A percentile compares a stretch with the other conserved stretches of the same genome.
These are phyloP conservation scores for Hypoxylon trugodes DNA, from an alignment of 495 filamentous ascomycete species.

Conservation along the genomic window DNA sequence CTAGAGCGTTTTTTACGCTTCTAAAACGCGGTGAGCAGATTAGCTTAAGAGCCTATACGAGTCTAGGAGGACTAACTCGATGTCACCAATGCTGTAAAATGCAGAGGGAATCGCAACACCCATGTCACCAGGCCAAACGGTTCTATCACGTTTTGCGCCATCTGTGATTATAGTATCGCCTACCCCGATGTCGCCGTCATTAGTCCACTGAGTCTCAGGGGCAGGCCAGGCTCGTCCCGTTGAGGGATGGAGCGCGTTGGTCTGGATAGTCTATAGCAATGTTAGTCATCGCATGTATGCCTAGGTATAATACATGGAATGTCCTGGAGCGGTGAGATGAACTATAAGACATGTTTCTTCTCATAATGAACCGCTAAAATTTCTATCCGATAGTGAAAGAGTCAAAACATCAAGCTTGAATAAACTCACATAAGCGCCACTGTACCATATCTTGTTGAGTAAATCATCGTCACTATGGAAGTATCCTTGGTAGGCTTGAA, in stretches of 20 bases:
- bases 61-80: slow-evolving; percentile 46
- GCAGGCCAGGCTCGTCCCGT: slow-evolving; percentile 63
- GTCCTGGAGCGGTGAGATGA: background rate
- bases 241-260: slow-evolving; percentile 62
- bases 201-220: slow-evolving; percentile 61
- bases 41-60: background rate
- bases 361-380: background rate
- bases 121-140: slow-evolving; percentile 69
- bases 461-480: slow-evolving; percentile 67
- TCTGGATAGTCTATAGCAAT: slow-evolving; percentile 59
- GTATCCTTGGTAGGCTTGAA: slow-evolving; percentile 69
- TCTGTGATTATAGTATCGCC: slow-evolving; percentile 58
- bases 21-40: slow-evolving; percentile 24
- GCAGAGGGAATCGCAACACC: slow-evolving; percentile 64
- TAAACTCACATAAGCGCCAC: slow-evolving; percentile 60
- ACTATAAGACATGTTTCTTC: background rate
- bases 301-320: background rate
- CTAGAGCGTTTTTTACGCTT: slow-evolving; percentile 68
- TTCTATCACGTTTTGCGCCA: slow-evolving; percentile 66
- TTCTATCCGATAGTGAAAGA: background rate
- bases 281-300: slow-evolving; percentile 1
- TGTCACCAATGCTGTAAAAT: slow-evolving; percentile 67
- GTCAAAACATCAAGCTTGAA: background rate
- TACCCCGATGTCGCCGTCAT: slow-evolving; percentile 57
- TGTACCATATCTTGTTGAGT: slow-evolving; percentile 70